These are phyloP conservation scores for Mucuna pruriens DNA, from an alignment of 306 rosid genomes.

Conservation along the genomic window DNA sequence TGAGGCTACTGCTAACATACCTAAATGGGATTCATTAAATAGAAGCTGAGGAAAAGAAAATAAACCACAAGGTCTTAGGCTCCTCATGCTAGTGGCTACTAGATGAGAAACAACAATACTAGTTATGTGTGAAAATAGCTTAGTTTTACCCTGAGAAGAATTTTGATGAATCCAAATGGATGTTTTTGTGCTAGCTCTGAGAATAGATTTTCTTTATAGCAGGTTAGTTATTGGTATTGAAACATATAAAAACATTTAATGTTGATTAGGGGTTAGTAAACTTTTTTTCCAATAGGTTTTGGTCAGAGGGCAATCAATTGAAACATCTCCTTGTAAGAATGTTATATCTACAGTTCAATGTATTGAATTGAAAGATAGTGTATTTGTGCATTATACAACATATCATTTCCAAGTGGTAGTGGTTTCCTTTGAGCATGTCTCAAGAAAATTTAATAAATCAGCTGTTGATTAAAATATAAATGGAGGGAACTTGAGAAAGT, in stretches of 20 bases:
- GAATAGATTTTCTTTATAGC: neutral
- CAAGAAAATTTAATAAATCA: neutral
- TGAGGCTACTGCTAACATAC: slow-evolving; percentile 68
- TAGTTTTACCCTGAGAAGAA: slow-evolving; percentile 16
- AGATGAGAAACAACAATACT: neutral
- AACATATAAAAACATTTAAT: neutral
- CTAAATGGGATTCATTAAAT: slow-evolving; percentile 50
- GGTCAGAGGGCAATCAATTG: neutral
- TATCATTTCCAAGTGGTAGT: neutral
- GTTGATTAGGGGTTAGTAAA: neutral
- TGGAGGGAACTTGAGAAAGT: neutral
- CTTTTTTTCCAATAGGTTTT: neutral
- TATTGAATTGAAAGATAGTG: neutral
- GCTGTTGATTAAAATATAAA: neutral
- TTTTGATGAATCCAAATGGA: slow-evolving; percentile 21
- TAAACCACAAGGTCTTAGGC: neutral
- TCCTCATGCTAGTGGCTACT: slow-evolving; percentile 15
- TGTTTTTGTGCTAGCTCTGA: slow-evolving; percentile 9
- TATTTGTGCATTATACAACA: neutral
- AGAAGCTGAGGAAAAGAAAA: slow-evolving; percentile 33
- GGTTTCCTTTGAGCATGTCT: neutral
- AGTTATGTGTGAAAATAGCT: slow-evolving; percentile 23
- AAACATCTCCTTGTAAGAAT: neutral
- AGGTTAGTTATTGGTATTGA: slow-evolving; percentile 33
- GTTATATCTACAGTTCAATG: neutral